Evolutionary conservation across 2,329 filamentous ascomycete species (phyloP), one percentile per base, ranked within the genome.

Genomic region (Diaporthe capsici): DNA sequence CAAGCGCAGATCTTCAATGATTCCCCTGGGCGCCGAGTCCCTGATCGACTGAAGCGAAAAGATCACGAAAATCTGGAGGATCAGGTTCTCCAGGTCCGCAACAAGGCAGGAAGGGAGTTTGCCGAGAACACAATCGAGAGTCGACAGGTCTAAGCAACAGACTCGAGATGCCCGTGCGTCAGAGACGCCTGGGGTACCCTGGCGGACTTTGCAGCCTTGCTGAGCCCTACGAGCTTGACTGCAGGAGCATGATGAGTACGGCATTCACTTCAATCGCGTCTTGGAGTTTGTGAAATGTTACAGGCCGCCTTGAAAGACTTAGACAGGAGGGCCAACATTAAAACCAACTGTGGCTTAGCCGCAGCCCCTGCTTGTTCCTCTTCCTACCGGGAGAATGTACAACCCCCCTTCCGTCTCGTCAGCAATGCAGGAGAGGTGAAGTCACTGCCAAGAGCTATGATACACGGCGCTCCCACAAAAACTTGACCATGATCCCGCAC

Each of bases 31-130:
- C 13, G 65, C 47, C 65, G 31, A 39, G 47, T 68, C 31, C 10
- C 31, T 68, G 65, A 68, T 68, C 65, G 47, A 68, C 65, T 39
- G 47, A 68, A 37, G 65, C 65, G 65, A 68, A 68, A 13, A 39
- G 31, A 68, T 53, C 65, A 68, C 10, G 70, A 20, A 34, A n/a
- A 58, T 72, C 53, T 60, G 13, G 53, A 22, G 44, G 70, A 72
- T 72, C 70, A 39, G 25, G 70, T 49, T 47, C 53, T 55, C 13
- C 13, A 37, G 44, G 65, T 22, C 31, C 13, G 39, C n/a, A 28
- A 22, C 31, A 6, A 58, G 55, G 20, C 22, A 60, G 17, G 9
- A 49, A 22, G 15, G 39, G 10, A 39, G 8, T 4, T 20, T 53
- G 65, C 13, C 31, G 22, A 20, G 53, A n/a, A 63, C 60, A 17